These are phyloP conservation scores for Globisporangium barbulae DNA, from an alignment of 352 stramenopile genomes.

Conservation along the genomic window DNA sequence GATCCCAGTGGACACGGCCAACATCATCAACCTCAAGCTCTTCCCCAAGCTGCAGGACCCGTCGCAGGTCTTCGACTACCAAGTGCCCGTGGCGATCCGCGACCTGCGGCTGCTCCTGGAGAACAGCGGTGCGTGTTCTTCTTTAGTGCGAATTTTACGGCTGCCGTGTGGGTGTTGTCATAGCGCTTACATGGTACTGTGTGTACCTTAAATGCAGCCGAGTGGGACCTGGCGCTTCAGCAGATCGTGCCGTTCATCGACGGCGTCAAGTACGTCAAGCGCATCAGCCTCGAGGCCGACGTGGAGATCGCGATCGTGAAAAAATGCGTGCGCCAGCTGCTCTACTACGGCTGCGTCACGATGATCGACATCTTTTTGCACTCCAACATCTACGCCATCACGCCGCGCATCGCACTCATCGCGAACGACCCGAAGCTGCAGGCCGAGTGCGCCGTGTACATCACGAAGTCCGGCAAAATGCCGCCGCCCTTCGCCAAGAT, in stretches of 20 bases:
- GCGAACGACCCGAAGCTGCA: conserved; percentile 64
- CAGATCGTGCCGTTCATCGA: conserved; percentile 91
- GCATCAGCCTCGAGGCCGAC: conserved; percentile 85
- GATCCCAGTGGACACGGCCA: conserved; percentile 77
- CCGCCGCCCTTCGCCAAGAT: conserved; percentile 71
- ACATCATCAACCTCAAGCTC: conserved; percentile 87
- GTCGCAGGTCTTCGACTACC: conserved; percentile 69
- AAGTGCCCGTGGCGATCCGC: conserved; percentile 80
- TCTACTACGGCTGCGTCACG: conserved; percentile 88
- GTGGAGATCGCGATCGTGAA: conserved; percentile 88
- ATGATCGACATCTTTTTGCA: conserved; percentile 91
- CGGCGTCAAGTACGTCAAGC: conserved; percentile 88
- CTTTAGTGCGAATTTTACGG: neutral
- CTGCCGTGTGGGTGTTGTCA: neutral
- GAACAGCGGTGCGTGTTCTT: conserved; percentile 52
- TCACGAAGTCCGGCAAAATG: conserved; percentile 61
- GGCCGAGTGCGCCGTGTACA: conserved; percentile 74
- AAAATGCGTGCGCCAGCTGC: conserved; percentile 79
- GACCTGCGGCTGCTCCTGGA: conserved; percentile 68
- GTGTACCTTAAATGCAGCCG: conserved; percentile 31
- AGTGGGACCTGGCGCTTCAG: conserved; percentile 86
- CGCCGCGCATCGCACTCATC: conserved; percentile 52
- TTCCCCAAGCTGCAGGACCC: conserved; percentile 76
- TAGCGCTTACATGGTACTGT: neutral
- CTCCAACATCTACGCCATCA: conserved; percentile 88